Evolutionary conservation across 768 basidiomycete species (phyloP).

Genomic region (Boletus rubroflammeus): DNA sequence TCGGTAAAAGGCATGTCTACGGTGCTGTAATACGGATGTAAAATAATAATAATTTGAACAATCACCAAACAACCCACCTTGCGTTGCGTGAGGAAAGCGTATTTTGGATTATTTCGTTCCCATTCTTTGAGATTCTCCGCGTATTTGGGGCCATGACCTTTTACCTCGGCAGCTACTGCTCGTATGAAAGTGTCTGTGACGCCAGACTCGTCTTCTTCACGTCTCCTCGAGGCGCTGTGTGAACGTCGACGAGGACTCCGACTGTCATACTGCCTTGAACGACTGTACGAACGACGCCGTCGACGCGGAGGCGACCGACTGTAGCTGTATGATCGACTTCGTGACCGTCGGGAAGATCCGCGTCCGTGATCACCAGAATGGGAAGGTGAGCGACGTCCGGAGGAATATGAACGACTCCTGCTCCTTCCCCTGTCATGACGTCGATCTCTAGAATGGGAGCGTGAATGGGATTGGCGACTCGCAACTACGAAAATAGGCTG

Average conservation of each 20-base stretch:
- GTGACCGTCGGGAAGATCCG: conserved; percentile 21
- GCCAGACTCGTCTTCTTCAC: conserved; percentile 50
- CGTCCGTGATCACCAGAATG: conserved; percentile 31
- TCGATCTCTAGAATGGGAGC: conserved; percentile 33
- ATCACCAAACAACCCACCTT: conserved; percentile 39
- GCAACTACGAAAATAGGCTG: conserved; percentile 12
- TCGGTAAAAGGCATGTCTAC: conserved; percentile 65
- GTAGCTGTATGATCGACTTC: conserved; percentile 26
- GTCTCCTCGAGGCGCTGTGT: conserved; percentile 29
- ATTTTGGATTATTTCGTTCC: conserved; percentile 80
- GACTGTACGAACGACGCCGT: conserved; percentile 49
- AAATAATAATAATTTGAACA: conserved; percentile 2
- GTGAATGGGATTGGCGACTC: conserved; percentile 30
- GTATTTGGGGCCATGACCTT: conserved; percentile 74
- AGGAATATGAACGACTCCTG: conserved; percentile 25
- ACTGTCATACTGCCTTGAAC: conserved; percentile 39
- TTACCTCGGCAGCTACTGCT: conserved; percentile 82
- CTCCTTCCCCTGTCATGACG: conserved; percentile 24
- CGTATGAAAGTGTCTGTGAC: conserved; percentile 84
- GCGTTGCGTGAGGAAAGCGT: conserved; percentile 63
- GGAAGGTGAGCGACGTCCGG: conserved; percentile 29
- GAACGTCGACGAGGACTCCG: conserved; percentile 49
- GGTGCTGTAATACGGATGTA: conserved; percentile 46
- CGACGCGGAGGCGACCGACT: conserved; percentile 37
- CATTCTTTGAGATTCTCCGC: conserved; percentile 70